Evolutionary conservation across 2,329 filamentous ascomycete genomes (phyloP).

Genomic region (Monosporascus sp.): DNA sequence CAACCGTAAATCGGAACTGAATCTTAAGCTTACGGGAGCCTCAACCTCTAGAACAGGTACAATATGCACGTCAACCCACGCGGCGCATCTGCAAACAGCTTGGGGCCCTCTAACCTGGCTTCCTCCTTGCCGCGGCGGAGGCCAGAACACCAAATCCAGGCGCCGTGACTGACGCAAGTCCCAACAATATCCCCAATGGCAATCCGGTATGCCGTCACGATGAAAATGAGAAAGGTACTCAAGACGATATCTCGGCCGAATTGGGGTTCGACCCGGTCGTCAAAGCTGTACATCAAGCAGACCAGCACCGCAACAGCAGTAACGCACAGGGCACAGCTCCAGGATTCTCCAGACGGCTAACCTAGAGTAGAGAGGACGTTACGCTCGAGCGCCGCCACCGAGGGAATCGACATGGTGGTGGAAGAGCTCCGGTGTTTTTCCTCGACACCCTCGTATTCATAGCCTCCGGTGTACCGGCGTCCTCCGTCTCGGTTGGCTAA

Average conservation of each 20-base stretch:
- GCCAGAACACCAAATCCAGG: conserved; percentile 36
- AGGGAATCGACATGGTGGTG: conserved; percentile 13
- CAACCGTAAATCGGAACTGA: too few species aligned
- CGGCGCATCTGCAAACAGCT: conserved; percentile 33
- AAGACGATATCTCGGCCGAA: conserved; percentile 24
- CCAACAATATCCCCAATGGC: conserved; percentile 32
- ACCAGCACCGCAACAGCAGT: conserved; percentile 21
- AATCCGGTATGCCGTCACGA: conserved; percentile 32
- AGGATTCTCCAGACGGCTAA: conserved; percentile 34
- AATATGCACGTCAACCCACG: conserved; percentile 31
- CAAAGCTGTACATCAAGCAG: conserved; percentile 24
- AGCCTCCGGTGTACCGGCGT: not conserved
- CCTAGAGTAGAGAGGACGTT: conserved; percentile 22
- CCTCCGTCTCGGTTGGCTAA: too few species aligned
- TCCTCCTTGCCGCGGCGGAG: conserved; percentile 25
- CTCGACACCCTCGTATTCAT: conserved; percentile 3
- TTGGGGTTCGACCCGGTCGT: conserved; percentile 25
- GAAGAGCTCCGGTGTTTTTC: conserved; percentile 5
- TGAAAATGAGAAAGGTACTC: conserved; percentile 31
- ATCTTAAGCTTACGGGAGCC: conserved; percentile 2
- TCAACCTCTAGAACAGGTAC: conserved; percentile 30
- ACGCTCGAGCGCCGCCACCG: conserved; percentile 13
- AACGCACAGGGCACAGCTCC: conserved; percentile 26
- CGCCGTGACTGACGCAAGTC: conserved; percentile 31
- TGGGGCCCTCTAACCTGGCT: conserved; percentile 33